Evolutionary conservation across 176 grass and related monocot genomes (phyloP).

Genomic region (Melocanna baccifera): DNA sequence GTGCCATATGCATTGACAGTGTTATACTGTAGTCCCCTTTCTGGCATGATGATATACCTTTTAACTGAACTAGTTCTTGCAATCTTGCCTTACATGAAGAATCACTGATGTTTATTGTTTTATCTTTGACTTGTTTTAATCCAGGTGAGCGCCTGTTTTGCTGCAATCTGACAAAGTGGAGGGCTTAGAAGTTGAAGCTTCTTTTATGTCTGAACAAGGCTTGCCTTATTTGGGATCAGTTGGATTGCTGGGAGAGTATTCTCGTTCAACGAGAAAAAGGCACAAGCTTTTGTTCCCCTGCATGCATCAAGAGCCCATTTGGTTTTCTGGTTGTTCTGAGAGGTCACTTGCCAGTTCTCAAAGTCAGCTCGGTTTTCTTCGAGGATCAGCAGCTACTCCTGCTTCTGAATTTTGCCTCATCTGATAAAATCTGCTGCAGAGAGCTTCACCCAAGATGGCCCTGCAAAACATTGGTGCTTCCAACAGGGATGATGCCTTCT

Average conservation of each 20-base stretch:
- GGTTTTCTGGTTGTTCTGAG: conserved; percentile 26
- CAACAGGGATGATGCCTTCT: conserved; percentile 90
- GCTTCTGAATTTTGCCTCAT: background rate
- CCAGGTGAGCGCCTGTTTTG: conserved; percentile 27
- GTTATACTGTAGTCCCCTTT: background rate
- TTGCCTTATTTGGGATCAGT: conserved; percentile 46
- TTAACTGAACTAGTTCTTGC: background rate
- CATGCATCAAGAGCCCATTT: conserved; percentile 43
- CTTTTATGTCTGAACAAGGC: conserved; percentile 62
- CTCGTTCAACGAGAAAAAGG: conserved; percentile 44
- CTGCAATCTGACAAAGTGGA: conserved; percentile 44
- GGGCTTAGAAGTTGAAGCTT: conserved; percentile 39
- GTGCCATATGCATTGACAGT: background rate
- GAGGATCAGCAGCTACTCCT: background rate
- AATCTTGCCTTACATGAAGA: background rate
- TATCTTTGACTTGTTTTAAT: background rate
- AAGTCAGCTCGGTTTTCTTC: background rate
- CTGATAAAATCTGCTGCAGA: conserved; percentile 27
- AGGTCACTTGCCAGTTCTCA: conserved; percentile 5
- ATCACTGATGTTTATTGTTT: background rate
- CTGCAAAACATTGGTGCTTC: conserved; percentile 83
- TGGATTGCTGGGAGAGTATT: conserved; percentile 60
- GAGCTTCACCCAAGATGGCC: conserved; percentile 50
- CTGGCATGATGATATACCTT: background rate
- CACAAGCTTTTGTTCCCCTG: conserved; percentile 26